phyloP scores from a whole-genome alignment of 164 flowering plant genomes.

The Liriodendron chinense region DNA sequence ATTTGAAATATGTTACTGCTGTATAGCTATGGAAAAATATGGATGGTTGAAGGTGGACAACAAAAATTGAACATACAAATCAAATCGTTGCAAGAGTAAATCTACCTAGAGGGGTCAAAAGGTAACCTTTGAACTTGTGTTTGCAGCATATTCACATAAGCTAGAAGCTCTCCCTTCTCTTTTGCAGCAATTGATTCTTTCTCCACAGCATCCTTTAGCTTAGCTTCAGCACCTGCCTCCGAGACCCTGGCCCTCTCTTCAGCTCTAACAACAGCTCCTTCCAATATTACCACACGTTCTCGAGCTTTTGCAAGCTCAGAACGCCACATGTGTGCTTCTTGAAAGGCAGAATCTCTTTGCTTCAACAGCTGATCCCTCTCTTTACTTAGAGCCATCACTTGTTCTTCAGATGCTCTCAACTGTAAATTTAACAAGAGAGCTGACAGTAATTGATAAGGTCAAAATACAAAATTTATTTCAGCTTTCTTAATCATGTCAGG shows the following conservation, averaged over 20 bases:
- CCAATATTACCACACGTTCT: slow-evolving; percentile 79
- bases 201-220: slow-evolving; percentile 65
- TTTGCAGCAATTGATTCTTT: slow-evolving; percentile 60
- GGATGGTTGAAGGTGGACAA: not conserved
- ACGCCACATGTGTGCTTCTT: slow-evolving; percentile 93
- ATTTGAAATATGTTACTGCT: too few species aligned
- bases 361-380: slow-evolving; percentile 71
- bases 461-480: too few species aligned
- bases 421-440: slow-evolving; percentile 21
- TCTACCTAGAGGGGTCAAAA: not conserved
- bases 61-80: not conserved
- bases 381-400: slow-evolving; percentile 39
- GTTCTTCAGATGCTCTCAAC: slow-evolving; percentile 72
- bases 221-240: slow-evolving; percentile 72
- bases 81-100: not conserved
- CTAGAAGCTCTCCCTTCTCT: slow-evolving; percentile 76
- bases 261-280: slow-evolving; percentile 86
- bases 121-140: slow-evolving; percentile 77
- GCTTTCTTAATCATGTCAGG: too few species aligned
- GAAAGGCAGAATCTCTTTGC: slow-evolving; percentile 79
- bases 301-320: slow-evolving; percentile 97
- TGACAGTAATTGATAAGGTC: too few species aligned
- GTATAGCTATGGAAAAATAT: not conserved
- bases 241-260: slow-evolving; percentile 86
- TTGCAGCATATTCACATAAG: slow-evolving; percentile 61